A percentile compares a stretch with the other conserved stretches of the same genome.
Conservation (phyloP, 2,329 filamentous ascomycete species). For the Ilyonectria mors-panacis region DNA sequence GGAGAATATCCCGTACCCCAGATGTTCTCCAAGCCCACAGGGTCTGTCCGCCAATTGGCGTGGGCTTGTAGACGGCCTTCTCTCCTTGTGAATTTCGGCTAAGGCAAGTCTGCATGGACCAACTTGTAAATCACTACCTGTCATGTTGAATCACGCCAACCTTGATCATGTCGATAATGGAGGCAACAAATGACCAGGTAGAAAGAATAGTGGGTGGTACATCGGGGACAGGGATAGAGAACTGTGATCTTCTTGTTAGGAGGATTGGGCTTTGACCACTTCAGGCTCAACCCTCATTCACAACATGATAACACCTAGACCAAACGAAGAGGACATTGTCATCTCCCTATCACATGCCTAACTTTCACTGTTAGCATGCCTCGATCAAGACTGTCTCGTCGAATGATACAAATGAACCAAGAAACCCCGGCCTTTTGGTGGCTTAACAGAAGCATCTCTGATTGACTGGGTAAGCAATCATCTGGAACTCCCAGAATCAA, state of each 20-base stretch:
- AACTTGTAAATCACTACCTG: background rate
- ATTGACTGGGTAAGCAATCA: background rate
- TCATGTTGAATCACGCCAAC: slow-evolving; percentile 45
- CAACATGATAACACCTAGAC: too few relatives aligned
- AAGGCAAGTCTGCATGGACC: slow-evolving; percentile 1
- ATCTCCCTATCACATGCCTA: too few relatives aligned
- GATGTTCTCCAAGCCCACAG: slow-evolving; percentile 5
- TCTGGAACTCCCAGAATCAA: background rate
- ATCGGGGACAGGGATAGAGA: background rate
- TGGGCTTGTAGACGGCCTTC: background rate
- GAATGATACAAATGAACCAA: too few relatives aligned
- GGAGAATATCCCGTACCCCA: slow-evolving; percentile 22
- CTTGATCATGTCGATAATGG: background rate
- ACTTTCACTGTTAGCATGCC: too few relatives aligned
- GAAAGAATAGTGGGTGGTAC: background rate
- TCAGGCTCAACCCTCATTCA: background rate
- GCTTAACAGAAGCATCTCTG: background rate
- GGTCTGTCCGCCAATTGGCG: background rate
- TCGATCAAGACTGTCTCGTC: too few relatives aligned
- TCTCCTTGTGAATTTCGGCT: slow-evolving; percentile 17
- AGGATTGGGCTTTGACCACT: background rate
- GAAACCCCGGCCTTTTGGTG: too few relatives aligned
- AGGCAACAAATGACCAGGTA: background rate
- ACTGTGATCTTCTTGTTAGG: background rate
- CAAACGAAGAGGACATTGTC: too few relatives aligned